These are phyloP conservation scores for Russula abietina DNA, from an alignment of 768 basidiomycete genomes.

Conservation along the genomic window DNA sequence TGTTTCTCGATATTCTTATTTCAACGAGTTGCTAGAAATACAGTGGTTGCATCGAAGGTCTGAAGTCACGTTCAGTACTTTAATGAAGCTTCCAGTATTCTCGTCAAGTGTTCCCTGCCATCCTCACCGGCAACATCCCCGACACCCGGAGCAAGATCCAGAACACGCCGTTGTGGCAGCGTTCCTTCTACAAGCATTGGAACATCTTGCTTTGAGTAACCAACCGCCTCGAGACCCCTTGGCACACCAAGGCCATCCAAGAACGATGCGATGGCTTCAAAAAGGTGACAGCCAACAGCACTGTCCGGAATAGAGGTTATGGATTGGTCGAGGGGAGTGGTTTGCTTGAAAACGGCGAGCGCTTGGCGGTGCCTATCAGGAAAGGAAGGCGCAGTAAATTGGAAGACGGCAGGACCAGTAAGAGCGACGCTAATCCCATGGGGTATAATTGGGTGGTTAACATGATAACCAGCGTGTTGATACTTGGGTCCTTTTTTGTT, in stretches of 20 bases:
- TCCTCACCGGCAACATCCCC: constrained; percentile 78
- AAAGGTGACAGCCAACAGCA: constrained; percentile 73
- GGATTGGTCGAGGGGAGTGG: constrained; percentile 59
- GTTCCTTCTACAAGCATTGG: constrained; percentile 82
- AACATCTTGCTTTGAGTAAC: constrained; percentile 63
- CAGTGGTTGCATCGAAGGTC: neutral
- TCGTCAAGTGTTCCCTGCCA: constrained; percentile 73
- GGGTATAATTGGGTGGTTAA: constrained; percentile 86
- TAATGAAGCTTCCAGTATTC: constrained; percentile 73
- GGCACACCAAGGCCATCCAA: constrained; percentile 80
- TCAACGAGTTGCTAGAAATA: constrained; percentile 11
- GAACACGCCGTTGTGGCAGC: constrained; percentile 83
- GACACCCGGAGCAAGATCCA: constrained; percentile 90
- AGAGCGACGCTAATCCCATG: constrained; percentile 90
- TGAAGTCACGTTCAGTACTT: constrained; percentile 50
- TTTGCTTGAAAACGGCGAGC: constrained; percentile 72
- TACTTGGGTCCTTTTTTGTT: constrained; percentile 94
- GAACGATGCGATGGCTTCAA: constrained; percentile 85
- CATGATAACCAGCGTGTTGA: constrained; percentile 83
- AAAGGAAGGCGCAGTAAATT: constrained; percentile 91
- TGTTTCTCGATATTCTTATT: constrained; percentile 46
- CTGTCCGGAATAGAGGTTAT: constrained; percentile 68
- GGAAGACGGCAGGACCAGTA: constrained; percentile 91
- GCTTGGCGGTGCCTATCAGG: constrained; percentile 88
- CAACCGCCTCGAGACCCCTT: constrained; percentile 77